Base-by-base conservation (phyloP, 2,329 filamentous ascomycete species). In the Tetracladium maxilliforme region DNA sequence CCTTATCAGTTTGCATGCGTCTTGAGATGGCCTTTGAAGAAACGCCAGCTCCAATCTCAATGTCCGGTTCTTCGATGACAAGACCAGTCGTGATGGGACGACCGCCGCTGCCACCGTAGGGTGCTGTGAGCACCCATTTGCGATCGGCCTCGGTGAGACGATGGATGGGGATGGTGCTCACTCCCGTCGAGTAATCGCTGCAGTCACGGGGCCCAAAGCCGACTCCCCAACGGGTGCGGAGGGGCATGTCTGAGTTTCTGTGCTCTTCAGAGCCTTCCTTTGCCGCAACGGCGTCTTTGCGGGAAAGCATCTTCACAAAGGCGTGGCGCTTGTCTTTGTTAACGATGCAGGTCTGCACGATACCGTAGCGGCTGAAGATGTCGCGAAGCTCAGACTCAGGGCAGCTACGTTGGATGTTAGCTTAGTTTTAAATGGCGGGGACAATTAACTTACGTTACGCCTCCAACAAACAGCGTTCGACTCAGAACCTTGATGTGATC, bases 291-390 rank as follows among this genome's bases (percentile, higher is more conserved):
- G 90, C 87, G 49, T 93, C 83, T 33, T 71, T 65, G 19, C 92
- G 82, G 34, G 71, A 90, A 37, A 90, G 69, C 90, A 98, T 98
- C 56, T 98, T 98, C 43, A 98, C 87, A 48, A 98, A 98, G 6
- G 90, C 90, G 51, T 98, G 90, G 11, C 90, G 80, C 56, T 95
- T 98, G 44, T 98, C 90, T 43, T 83, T 79, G 56, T 98, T 95
- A 37, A 94, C 86, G 36, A 98, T 98, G 52, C 87, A 95, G 2
- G 87, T 94, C 51, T 98, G 90, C 4, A 98, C 90, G 26, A 74
- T 62, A 30, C 90, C 90, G 44, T 75, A 93, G 22, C 72, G 72
- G 42, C 60, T 63, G 49, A 98, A 98, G 22, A 92, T 72, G 25
- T 57, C 58, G 26, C 84, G 74, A 26, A 98, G 64, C 47, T 95